Conservation (phyloP, 164 flowering plant species). For the Annona squamosa region DNA sequence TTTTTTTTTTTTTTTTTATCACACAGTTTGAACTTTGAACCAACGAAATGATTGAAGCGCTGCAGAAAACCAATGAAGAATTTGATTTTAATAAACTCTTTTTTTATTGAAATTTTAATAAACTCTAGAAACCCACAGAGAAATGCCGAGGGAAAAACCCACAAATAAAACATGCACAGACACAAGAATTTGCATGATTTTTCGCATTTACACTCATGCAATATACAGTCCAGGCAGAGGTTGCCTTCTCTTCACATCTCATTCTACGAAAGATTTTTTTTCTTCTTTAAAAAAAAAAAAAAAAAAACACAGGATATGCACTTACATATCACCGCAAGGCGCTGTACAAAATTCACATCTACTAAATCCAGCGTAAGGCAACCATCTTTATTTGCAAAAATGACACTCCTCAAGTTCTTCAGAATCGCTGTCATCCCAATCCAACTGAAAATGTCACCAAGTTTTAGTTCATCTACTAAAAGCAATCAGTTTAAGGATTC, state of each 20-base stretch:
- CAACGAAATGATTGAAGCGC: no score
- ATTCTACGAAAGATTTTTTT: not conserved
- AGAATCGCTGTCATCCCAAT: no score
- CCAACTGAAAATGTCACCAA: conserved; percentile 3
- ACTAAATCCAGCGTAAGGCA: not conserved
- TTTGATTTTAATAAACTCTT: no score
- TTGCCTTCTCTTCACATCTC: not conserved
- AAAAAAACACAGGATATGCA: not conserved
- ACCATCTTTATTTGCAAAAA: conserved; percentile 5
- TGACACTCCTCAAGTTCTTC: not conserved
- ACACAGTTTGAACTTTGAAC: no score
- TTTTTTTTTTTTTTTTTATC: no score
- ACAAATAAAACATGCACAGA: no score
- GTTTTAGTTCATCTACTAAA: not conserved
- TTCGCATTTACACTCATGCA: not conserved
- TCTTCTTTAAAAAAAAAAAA: no score
- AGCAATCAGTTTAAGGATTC: no score
- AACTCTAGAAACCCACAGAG: no score
- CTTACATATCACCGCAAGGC: not conserved
- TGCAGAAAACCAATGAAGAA: no score
- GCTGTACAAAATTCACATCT: not conserved
- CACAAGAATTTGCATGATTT: not conserved
- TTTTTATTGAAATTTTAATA: no score
- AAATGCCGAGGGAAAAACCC: no score
- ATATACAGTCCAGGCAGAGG: not conserved